Conservation (phyloP, 345 rosid genomes). For the Toxicodendron radicans region DNA sequence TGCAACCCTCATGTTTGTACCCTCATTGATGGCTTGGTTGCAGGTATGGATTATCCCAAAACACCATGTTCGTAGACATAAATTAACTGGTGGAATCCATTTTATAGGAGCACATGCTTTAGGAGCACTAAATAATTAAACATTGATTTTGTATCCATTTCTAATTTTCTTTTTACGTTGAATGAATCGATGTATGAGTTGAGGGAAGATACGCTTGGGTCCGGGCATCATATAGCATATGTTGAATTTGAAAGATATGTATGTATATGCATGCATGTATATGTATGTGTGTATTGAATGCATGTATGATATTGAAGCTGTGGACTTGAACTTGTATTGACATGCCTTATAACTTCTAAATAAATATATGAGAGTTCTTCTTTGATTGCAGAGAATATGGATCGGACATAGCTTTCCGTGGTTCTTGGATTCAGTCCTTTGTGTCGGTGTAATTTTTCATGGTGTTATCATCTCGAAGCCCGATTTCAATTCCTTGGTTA, state of each 20-base stretch:
- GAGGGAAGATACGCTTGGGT: background rate
- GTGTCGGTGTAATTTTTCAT: slow-evolving; percentile 67
- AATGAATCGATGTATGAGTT: background rate
- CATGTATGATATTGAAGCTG: background rate
- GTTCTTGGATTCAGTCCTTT: slow-evolving; percentile 76
- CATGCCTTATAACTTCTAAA: background rate
- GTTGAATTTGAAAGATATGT: background rate
- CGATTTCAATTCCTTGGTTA: slow-evolving; percentile 49
- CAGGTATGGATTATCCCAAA: slow-evolving; percentile 54
- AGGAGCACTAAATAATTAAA: background rate
- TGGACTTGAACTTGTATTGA: slow-evolving; percentile 1
- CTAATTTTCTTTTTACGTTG: background rate
- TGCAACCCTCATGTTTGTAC: slow-evolving; percentile 80
- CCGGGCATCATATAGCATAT: background rate
- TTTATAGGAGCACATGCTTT: background rate
- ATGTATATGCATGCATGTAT: background rate
- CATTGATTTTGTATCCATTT: background rate
- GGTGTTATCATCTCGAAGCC: slow-evolving; percentile 62
- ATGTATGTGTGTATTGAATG: too few species aligned
- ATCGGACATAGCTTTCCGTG: slow-evolving; percentile 74
- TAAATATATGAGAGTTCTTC: background rate
- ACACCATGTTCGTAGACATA: background rate
- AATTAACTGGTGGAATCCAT: background rate
- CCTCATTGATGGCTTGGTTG: slow-evolving; percentile 86
- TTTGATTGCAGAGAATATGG: slow-evolving; percentile 72